phyloP scores from a whole-genome alignment of 2,329 filamentous ascomycete species.

The Aspergillus puulaauensis region DNA sequence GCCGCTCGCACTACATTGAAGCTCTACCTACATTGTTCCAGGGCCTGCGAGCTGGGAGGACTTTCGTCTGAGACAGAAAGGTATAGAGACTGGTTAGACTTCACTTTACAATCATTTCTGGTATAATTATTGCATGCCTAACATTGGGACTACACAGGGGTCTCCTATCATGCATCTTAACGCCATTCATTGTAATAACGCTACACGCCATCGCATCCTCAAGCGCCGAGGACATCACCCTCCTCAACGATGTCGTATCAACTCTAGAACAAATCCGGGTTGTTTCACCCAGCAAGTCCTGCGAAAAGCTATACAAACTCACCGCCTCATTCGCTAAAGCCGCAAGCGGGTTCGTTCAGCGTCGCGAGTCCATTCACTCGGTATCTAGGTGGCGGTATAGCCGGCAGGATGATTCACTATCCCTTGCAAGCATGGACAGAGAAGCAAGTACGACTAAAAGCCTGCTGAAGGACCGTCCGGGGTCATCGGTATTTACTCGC shows the following conservation, averaged over 20 bases:
- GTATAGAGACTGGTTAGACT: slow-evolving; percentile 14
- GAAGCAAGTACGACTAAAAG: neutral
- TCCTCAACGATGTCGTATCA: slow-evolving; percentile 18
- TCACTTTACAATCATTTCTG: neutral
- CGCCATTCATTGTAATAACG: slow-evolving; percentile 25
- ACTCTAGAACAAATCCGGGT: slow-evolving; percentile 2
- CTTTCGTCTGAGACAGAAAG: neutral
- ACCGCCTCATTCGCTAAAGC: neutral
- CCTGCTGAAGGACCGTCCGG: neutral
- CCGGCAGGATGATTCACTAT: neutral
- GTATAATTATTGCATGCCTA: neutral
- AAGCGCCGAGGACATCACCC: slow-evolving; percentile 16
- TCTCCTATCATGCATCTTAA: slow-evolving; percentile 21
- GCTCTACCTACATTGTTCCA: neutral
- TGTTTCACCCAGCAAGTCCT: neutral
- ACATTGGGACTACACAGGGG: neutral
- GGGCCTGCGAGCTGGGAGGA: neutral
- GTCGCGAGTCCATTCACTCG: neutral
- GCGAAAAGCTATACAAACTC: neutral
- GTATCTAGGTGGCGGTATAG: neutral
- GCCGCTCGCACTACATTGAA: neutral
- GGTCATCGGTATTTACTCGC: neutral
- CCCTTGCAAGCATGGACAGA: neutral
- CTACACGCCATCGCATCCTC: slow-evolving; percentile 15
- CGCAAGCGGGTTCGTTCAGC: neutral